Evolutionary conservation across 106 monocot species (phyloP), one percentile per base, ranked within the genome.

Genomic region (Allium sativum): DNA sequence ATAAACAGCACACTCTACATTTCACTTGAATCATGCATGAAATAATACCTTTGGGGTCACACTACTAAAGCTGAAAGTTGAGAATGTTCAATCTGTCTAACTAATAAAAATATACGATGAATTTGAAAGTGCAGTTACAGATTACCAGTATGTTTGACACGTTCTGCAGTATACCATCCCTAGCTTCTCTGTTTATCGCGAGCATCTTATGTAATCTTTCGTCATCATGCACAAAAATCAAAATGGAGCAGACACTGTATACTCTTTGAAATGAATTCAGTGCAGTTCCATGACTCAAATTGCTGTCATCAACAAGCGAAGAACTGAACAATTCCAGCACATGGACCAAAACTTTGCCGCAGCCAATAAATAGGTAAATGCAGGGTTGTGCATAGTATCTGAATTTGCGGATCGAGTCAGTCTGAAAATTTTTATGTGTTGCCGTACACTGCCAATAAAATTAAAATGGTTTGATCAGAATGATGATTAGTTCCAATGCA

Each of bases 381-480:
- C 89, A 89, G 18, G 89, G 84, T 51, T 65, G 69, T 12, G 81
- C 8, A 59, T 75, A 78, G 59, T 81, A 79, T 42, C 71, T 55
- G 63, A 78, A 75, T 55, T 44, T 64, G 46, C 21, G 19, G 12
- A 52, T 72, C 20, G 50, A 17, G 60, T 77, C 69, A 43, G 52
- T 61, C 66, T 75, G 9, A 70, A 68, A 67, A 62, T 43, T 53
- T 66, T 58, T 52, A 67, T 56, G 18, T 75, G 69, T 50, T 31
- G 31, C 5, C 31, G 81, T 40, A 55, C 64, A 63, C 84, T 89
- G 77, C 48, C 18, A 48, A 63, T 7, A n/a, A 6, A 76, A 64
- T 31, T 31, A 31, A 31, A 31, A 31, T 31, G 31, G 5, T 31
- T 31, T 31, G 31, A 31, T 31, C 31, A 31, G 31, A 31, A 31